Evolutionary conservation across 2,329 filamentous ascomycete species (phyloP).

Genomic region (Exophiala viscosa): DNA sequence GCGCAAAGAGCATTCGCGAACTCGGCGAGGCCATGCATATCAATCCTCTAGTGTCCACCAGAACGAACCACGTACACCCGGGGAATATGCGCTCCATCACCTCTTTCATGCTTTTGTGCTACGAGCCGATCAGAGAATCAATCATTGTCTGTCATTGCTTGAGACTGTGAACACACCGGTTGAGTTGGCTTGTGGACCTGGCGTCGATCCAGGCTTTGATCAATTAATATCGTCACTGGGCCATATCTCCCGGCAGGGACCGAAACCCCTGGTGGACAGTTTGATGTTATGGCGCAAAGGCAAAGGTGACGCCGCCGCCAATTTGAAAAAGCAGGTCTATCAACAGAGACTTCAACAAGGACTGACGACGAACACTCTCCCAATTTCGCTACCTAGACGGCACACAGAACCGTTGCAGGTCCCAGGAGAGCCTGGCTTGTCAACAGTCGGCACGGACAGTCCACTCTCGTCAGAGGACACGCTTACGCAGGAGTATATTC

Average conservation of each 20-base stretch:
- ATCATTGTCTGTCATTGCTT: conserved; percentile 75
- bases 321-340: conserved; percentile 49
- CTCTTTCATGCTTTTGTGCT: conserved; percentile 95
- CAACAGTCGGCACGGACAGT: conserved; percentile 31
- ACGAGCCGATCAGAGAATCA: conserved; percentile 94
- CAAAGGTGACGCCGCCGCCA: conserved; percentile 83
- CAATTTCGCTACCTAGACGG: conserved; percentile 56
- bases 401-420: conserved; percentile 69
- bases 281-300: conserved; percentile 98
- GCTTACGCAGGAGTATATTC: conserved; percentile 57
- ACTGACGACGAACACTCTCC: conserved; percentile 7
- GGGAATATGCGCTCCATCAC: conserved; percentile 94
- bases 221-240: conserved; percentile 90
- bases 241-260: conserved; percentile 89
- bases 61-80: conserved; percentile 84
- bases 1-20: conserved; percentile 61
- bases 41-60: conserved; percentile 69
- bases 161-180: conserved; percentile 79
- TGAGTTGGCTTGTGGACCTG: conserved; percentile 84
- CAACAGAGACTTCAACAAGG: conserved; percentile 20
- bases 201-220: conserved; percentile 84
- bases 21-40: conserved; percentile 67
- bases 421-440: conserved; percentile 34
- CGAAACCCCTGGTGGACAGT: conserved; percentile 90
- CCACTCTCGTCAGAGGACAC: conserved; percentile 32